These are phyloP conservation scores for Neurospora sp. DNA, from an alignment of 2,329 filamentous ascomycete species.

Conservation along the genomic window DNA sequence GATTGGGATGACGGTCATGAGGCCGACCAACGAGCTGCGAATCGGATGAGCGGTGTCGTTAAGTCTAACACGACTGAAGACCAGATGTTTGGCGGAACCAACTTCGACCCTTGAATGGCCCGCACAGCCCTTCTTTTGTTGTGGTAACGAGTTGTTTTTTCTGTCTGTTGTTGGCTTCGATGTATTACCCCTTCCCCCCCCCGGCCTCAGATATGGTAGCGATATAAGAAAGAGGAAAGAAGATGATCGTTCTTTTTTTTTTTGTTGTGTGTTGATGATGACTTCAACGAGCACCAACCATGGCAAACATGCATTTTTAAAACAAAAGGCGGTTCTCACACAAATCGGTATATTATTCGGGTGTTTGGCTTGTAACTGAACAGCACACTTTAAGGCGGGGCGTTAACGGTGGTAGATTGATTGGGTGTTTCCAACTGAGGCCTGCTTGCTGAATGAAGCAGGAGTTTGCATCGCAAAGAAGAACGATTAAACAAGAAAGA, in stretches of 20 bases:
- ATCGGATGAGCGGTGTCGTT: constrained; percentile 55
- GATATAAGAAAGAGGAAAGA: constrained; percentile 12
- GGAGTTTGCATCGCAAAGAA: neutral
- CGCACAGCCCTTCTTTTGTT: constrained; percentile 1
- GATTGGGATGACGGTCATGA: constrained; percentile 52
- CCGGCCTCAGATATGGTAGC: neutral
- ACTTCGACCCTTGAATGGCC: constrained; percentile 50
- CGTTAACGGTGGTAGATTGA: neutral
- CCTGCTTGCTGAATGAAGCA: neutral
- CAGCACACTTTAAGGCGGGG: neutral
- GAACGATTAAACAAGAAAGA: neutral
- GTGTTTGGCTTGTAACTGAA: neutral
- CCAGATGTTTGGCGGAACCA: constrained; percentile 50
- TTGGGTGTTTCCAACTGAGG: neutral
- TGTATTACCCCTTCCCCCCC: constrained; percentile 1
- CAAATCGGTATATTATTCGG: neutral
- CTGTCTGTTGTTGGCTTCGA: neutral
- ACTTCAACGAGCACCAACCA: constrained; percentile 7
- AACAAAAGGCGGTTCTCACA: neutral
- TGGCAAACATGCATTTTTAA: constrained; percentile 15
- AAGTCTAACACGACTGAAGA: constrained; percentile 49
- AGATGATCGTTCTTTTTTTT: neutral
- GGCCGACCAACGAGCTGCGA: constrained; percentile 38
- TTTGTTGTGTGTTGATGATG: constrained; percentile 13
- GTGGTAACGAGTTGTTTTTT: constrained; percentile 1